Evolutionary conservation across 257 asterid genomes (phyloP).

Genomic region (Solanum chmielewskii): DNA sequence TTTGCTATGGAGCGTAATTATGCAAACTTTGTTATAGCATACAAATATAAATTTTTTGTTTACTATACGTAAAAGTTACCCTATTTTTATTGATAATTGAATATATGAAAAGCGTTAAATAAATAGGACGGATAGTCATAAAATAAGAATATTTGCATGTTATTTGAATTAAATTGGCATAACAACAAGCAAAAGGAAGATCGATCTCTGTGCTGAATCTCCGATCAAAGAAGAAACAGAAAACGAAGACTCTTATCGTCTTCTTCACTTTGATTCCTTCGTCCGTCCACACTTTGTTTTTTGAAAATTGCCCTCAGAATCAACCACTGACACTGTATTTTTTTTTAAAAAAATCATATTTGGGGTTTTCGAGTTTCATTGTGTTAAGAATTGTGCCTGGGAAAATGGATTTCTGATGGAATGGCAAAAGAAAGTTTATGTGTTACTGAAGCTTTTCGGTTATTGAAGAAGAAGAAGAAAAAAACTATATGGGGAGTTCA

Average conservation of each 20-base stretch:
- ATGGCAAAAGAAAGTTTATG: background rate
- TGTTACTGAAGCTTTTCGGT: background rate
- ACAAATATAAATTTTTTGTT: too few species aligned
- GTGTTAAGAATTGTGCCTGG: background rate
- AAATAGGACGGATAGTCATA: too few species aligned
- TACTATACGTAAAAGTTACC: too few species aligned
- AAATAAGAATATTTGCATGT: background rate
- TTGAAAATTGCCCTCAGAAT: background rate
- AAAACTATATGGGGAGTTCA: constrained; percentile 4
- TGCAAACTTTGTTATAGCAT: too few species aligned
- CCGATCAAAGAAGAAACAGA: background rate
- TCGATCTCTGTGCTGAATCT: background rate
- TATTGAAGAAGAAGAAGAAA: background rate
- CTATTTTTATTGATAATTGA: too few species aligned
- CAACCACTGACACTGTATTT: background rate
- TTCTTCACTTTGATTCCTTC: background rate
- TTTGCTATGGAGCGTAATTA: too few species aligned
- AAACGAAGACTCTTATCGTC: background rate
- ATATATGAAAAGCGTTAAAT: too few species aligned
- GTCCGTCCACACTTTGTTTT: background rate
- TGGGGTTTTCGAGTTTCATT: background rate
- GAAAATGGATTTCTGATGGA: background rate
- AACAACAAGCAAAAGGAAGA: background rate
- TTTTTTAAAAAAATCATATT: background rate
- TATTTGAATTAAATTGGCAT: background rate